Evolutionary conservation across 1,139 yeast species (phyloP).

Genomic region (Yamadazyma conglobata): DNA sequence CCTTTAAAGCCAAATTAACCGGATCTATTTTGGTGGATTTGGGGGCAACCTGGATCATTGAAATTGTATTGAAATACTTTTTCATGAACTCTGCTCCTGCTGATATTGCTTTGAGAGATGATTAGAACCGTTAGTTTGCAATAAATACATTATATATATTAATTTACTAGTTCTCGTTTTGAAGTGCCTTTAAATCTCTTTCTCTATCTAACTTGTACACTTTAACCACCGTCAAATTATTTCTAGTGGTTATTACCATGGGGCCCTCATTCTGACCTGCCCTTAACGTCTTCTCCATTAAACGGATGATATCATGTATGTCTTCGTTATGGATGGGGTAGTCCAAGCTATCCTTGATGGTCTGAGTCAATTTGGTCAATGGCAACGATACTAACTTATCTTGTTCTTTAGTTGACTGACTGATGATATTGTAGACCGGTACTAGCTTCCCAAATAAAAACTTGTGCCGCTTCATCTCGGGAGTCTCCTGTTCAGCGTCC

Average conservation of each 20-base stretch:
- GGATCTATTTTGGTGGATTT: constrained; percentile 71
- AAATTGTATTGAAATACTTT: constrained; percentile 70
- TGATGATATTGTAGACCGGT: constrained; percentile 35
- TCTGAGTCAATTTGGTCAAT: constrained; percentile 22
- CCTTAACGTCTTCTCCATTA: constrained; percentile 18
- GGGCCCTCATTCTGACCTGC: constrained; percentile 5
- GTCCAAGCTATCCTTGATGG: constrained; percentile 32
- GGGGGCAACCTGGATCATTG: constrained; percentile 76
- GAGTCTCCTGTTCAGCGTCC: constrained; percentile 19
- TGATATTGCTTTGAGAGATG: constrained; percentile 71
- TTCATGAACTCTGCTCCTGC: constrained; percentile 92
- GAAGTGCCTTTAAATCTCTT: constrained; percentile 20
- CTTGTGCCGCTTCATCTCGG: constrained; percentile 32
- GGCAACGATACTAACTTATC: constrained; percentile 20
- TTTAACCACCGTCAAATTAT: constrained; percentile 26
- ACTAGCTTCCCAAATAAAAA: constrained; percentile 42
- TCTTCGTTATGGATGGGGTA: constrained; percentile 33
- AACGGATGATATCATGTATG: constrained; percentile 25
- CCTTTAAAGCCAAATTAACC: constrained; percentile 79
- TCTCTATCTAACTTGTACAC: constrained; percentile 26
- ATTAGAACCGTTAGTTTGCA: too few relatives aligned
- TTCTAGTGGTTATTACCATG: constrained; percentile 18
- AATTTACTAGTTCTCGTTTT: constrained; percentile 3
- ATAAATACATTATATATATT: constrained; percentile 1
- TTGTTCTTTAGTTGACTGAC: constrained; percentile 23